phyloP scores from a whole-genome alignment of 2,329 filamentous ascomycete species.

The Ceratocystis diversiconidia region DNA sequence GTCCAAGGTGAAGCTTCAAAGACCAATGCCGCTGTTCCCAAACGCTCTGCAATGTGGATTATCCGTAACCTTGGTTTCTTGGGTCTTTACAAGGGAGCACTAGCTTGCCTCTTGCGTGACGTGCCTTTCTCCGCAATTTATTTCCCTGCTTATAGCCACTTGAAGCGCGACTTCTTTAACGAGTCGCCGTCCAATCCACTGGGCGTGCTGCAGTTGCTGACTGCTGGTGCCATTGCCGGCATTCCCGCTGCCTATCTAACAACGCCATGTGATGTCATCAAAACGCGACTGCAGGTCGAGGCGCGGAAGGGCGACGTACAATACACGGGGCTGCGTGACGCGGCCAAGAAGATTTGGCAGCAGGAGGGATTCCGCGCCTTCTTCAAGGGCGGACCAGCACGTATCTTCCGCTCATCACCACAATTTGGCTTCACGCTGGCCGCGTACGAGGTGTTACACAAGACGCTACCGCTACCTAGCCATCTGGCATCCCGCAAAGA shows the following conservation, averaged over 20 bases:
- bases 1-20: slow-evolving; percentile 94
- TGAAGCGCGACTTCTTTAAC: slow-evolving; percentile 89
- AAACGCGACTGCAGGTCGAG: slow-evolving; percentile 94
- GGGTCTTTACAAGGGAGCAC: slow-evolving; percentile 92
- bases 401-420: slow-evolving; percentile 86
- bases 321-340: slow-evolving; percentile 79
- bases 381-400: slow-evolving; percentile 95
- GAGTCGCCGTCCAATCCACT: slow-evolving; percentile 79
- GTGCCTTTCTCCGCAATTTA: slow-evolving; percentile 98
- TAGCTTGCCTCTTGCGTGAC: slow-evolving; percentile 85
- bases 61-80: slow-evolving; percentile 86
- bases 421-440: slow-evolving; percentile 98
- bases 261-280: slow-evolving; percentile 97
- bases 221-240: slow-evolving; percentile 83
- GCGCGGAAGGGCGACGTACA: slow-evolving; percentile 83
- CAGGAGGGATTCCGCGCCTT: slow-evolving; percentile 94
- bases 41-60: slow-evolving; percentile 94
- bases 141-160: slow-evolving; percentile 89
- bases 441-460: slow-evolving; percentile 84
- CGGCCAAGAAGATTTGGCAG: slow-evolving; percentile 65
- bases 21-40: slow-evolving; percentile 53
- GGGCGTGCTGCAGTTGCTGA: slow-evolving; percentile 77
- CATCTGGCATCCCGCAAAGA: slow-evolving; percentile 33
- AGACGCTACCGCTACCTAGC: slow-evolving; percentile 47
- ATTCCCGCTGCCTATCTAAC: slow-evolving; percentile 91